Base-by-base conservation (phyloP, 2,329 filamentous ascomycete species). In the Aspergillus flavus region DNA sequence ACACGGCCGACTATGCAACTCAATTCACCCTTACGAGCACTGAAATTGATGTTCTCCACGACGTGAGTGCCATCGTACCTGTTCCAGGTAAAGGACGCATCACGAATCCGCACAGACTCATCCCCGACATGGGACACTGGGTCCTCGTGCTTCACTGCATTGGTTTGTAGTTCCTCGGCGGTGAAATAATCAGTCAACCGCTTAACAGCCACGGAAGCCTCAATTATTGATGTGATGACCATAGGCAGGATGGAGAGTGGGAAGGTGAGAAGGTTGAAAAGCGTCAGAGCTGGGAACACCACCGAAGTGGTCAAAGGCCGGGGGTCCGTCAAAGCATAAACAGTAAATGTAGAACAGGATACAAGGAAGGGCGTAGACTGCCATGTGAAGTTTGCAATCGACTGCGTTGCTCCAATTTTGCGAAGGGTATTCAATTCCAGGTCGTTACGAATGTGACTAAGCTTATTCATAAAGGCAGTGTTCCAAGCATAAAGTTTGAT, bases 401-500 rank as follows among this genome's bases (percentile, higher is more conserved):
- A 92, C 77, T 97, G 94, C 2, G 93, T 92, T 26, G 94, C 94
- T 65, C 95, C 95, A 70, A 99, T 99, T 80, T 94, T 97, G 66
- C 95, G 91, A 61, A 99, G 85, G 30, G 96, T 99, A 82, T 95
- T 95, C 61, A 99, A 83, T 79, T 99, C 95, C 71, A 93, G 87
- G 73, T 99, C 95, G 79, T 99, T 99, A 79, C 95, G 89, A 64
- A 99, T 93, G 76, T 92, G 91, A 80, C 95, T 98, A 63, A 99
- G 87, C 80, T 96, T 97, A 79, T 93, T 95, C 89, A 97, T 97
- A 76, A 99, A 99, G 16, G 95, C 94, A 34, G 90, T 91, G 36
- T 94, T 94, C 95, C 95, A 99, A 34, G 95, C 95, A 76, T 97
- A 99, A 23, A 99, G 87, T 82, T 99, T 99, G 83, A 99, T 95